phyloP scores from a whole-genome alignment of 2,329 filamentous ascomycete genomes.

The Pyrenochaeta sp. region DNA sequence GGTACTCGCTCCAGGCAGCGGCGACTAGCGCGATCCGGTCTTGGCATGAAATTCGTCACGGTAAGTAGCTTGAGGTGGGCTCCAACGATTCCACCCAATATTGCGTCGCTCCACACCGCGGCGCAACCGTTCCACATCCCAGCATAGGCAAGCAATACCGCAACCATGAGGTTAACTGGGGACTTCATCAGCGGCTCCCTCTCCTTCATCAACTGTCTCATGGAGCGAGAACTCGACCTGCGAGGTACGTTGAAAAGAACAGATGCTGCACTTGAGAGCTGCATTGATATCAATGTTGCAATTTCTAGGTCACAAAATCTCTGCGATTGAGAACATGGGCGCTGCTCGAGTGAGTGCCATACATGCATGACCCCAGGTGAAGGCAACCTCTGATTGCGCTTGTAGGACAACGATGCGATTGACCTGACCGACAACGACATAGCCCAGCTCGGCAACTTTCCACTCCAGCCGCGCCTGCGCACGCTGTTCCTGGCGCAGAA shows the following conservation, averaged over 20 bases:
- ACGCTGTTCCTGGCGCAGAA: constrained; percentile 91
- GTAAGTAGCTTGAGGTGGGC: no score
- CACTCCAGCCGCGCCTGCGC: constrained; percentile 84
- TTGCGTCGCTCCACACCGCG: no score
- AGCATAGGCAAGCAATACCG: constrained; percentile 8
- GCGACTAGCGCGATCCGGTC: no score
- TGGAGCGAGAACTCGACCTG: constrained; percentile 98
- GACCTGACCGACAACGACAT: constrained; percentile 99
- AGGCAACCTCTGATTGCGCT: background rate
- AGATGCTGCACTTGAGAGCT: constrained; percentile 94
- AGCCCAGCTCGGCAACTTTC: constrained; percentile 87
- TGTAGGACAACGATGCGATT: constrained; percentile 90
- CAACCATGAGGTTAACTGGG: constrained; percentile 87
- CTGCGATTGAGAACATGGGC: constrained; percentile 96
- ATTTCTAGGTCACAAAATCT: constrained; percentile 92
- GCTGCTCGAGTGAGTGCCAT: constrained; percentile 78
- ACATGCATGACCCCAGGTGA: no score
- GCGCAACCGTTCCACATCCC: background rate
- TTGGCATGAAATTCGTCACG: no score
- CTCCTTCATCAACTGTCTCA: constrained; percentile 97
- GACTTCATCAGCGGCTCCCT: constrained; percentile 94
- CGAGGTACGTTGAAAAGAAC: constrained; percentile 98
- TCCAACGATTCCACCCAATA: no score
- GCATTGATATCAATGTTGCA: constrained; percentile 78
- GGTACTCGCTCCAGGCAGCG: no score